These are phyloP conservation scores for Gastrolobium villosum DNA, from an alignment of 306 rosid species.

Conservation along the genomic window DNA sequence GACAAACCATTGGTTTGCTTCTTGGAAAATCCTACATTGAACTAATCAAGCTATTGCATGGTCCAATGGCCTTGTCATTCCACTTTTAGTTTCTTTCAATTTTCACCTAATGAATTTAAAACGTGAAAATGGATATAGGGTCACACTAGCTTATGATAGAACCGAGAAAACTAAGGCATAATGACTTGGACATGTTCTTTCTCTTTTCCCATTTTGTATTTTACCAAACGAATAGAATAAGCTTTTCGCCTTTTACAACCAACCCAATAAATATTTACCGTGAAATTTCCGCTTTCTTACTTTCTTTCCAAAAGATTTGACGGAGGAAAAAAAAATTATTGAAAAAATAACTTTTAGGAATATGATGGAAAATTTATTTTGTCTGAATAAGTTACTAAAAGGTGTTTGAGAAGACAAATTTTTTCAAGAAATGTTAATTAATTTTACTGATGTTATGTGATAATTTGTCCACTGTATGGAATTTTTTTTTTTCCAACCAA, in stretches of 20 bases:
- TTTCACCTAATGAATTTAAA: conserved; percentile 35
- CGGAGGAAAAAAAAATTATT: too few species aligned
- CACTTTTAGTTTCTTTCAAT: not conserved
- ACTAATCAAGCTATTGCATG: conserved; percentile 28
- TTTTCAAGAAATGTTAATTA: too few species aligned
- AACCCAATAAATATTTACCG: conserved; percentile 7
- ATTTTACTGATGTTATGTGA: too few species aligned
- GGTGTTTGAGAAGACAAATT: too few species aligned
- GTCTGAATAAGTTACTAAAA: too few species aligned
- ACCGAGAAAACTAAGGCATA: not conserved
- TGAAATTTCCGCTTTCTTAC: not conserved
- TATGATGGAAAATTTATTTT: too few species aligned
- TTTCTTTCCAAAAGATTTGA: not conserved
- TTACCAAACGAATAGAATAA: conserved; percentile 35
- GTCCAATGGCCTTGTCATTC: conserved; percentile 39
- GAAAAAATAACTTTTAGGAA: too few species aligned
- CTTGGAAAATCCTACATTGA: conserved; percentile 19
- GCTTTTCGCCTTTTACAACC: not conserved
- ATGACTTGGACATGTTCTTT: not conserved
- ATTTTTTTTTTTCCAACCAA: too few species aligned
- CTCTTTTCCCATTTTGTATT: not conserved
- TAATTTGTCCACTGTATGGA: too few species aligned
- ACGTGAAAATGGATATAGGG: conserved; percentile 36
- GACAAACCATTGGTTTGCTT: not conserved
- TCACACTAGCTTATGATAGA: not conserved